phyloP scores from a whole-genome alignment of 805 yeast genomes.

The Saccharomycopsis lassenensis region DNA sequence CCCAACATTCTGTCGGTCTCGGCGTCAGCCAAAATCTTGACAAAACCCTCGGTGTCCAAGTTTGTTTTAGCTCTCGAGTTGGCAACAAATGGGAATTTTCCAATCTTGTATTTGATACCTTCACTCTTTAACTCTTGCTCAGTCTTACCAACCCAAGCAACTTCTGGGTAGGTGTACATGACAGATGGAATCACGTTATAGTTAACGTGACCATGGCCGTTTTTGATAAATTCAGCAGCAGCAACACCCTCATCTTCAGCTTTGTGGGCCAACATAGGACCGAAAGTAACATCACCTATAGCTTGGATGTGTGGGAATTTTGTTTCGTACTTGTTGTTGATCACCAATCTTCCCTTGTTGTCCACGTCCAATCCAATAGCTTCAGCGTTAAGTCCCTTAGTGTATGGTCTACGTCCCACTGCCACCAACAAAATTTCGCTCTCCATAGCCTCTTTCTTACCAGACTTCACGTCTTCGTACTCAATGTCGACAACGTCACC shows the following conservation, averaged over 20 bases:
- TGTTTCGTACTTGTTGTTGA: conserved; percentile 88
- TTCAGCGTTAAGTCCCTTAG: conserved; percentile 83
- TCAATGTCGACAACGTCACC: conserved; percentile 83
- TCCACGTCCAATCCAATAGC: conserved; percentile 83
- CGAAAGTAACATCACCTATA: conserved; percentile 97
- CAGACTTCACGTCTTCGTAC: conserved; percentile 81
- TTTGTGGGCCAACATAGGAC: conserved; percentile 99
- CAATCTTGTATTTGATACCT: conserved; percentile 84
- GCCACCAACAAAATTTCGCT: conserved; percentile 94
- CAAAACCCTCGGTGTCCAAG: conserved; percentile 94
- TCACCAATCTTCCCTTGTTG: conserved; percentile 85
- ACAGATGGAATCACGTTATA: conserved; percentile 96
- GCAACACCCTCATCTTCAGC: conserved; percentile 99
- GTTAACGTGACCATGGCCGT: conserved; percentile 96
- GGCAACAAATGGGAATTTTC: conserved; percentile 98
- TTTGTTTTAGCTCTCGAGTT: conserved; percentile 99
- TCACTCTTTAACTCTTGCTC: conserved; percentile 91
- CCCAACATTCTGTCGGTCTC: conserved; percentile 96
- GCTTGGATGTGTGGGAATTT: conserved; percentile 90
- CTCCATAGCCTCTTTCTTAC: conserved; percentile 66
- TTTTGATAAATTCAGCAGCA: conserved; percentile 88
- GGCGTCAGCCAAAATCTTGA: conserved; percentile 89
- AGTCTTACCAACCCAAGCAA: conserved; percentile 97
- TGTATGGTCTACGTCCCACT: conserved; percentile 97
- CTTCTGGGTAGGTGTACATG: conserved; percentile 99